These are phyloP conservation scores for Brassica nigra DNA, from an alignment of 345 rosid genomes.

Conservation along the genomic window DNA sequence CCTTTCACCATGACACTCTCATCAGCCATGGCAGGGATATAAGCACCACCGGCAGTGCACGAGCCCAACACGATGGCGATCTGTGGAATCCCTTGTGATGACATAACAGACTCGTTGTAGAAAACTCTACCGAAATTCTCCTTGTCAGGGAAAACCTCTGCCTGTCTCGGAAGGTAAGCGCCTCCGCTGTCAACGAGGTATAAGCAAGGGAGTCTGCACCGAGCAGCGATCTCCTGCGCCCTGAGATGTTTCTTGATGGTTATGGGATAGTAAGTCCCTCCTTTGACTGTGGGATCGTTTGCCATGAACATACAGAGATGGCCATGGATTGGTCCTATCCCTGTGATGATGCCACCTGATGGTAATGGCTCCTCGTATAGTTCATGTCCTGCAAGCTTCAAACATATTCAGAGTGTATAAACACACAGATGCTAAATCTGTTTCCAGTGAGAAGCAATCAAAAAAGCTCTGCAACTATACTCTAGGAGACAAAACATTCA, in stretches of 20 bases:
- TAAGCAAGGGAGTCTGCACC: conserved; percentile 80
- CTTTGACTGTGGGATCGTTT: conserved; percentile 96
- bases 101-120: conserved; percentile 91
- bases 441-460: no score
- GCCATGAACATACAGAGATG: conserved; percentile 93
- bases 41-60: conserved; percentile 97
- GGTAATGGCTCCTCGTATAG: conserved; percentile 79
- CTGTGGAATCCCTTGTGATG: conserved; percentile 93
- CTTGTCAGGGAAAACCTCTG: conserved; percentile 95
- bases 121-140: conserved; percentile 94
- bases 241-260: conserved; percentile 95
- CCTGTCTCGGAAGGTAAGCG: conserved; percentile 96
- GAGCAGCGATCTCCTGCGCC: conserved; percentile 94
- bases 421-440: no score
- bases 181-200: conserved; percentile 97
- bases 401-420: conserved; percentile 28
- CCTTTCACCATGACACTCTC: conserved; percentile 99
- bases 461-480: no score
- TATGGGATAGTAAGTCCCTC: conserved; percentile 94
- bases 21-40: conserved; percentile 99
- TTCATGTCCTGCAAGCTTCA: conserved; percentile 97
- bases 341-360: conserved; percentile 86
- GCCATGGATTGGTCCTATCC: conserved; percentile 92
- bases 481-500: no score
- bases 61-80: conserved; percentile 93